A percentile compares a stretch with the other conserved stretches of the same genome.
Conservation (phyloP, 192 early-diverging fungal species). For the Coemansia biformis region DNA sequence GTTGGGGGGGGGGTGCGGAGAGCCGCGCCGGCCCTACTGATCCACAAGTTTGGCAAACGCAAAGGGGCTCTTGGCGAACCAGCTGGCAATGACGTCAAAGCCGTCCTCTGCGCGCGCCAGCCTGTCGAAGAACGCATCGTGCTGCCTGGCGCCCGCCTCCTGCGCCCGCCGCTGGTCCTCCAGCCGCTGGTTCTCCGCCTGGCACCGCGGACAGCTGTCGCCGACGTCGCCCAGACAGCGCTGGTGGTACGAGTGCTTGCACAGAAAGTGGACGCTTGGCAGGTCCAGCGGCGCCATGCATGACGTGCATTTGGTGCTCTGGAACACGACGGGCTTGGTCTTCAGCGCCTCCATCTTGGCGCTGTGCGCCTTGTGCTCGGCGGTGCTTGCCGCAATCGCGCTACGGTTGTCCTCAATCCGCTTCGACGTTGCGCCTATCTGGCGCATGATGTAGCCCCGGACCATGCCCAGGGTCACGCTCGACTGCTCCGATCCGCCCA, state of each 20-base stretch:
- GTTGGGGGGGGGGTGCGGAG: too few species aligned
- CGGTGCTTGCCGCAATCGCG: conserved; percentile 68
- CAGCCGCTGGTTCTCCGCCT: conserved; percentile 76
- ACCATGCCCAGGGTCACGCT: conserved; percentile 85
- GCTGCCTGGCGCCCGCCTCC: conserved; percentile 67
- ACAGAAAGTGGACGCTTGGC: conserved; percentile 89
- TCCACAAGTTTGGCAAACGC: conserved; percentile 39
- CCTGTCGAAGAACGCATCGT: conserved; percentile 78
- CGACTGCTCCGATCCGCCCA: conserved; percentile 55
- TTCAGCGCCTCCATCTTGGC: conserved; percentile 80
- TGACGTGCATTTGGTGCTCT: conserved; percentile 68
- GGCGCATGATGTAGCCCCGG: conserved; percentile 72
- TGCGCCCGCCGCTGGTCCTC: conserved; percentile 73
- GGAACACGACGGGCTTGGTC: conserved; percentile 64
- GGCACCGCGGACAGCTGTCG: conserved; percentile 71
- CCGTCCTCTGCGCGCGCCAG: conserved; percentile 71
- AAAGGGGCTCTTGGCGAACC: conserved; percentile 86
- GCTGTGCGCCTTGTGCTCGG: conserved; percentile 72
- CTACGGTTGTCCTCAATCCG: conserved; percentile 63
- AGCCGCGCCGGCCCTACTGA: too few species aligned
- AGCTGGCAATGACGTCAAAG: conserved; percentile 82
- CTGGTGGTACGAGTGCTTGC: conserved; percentile 92
- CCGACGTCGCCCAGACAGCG: conserved; percentile 59
- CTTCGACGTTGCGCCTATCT: conserved; percentile 67
- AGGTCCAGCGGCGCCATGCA: conserved; percentile 76